These are phyloP conservation scores for Solanum hybrid DNA, from an alignment of 305 asterid species.

Conservation along the genomic window DNA sequence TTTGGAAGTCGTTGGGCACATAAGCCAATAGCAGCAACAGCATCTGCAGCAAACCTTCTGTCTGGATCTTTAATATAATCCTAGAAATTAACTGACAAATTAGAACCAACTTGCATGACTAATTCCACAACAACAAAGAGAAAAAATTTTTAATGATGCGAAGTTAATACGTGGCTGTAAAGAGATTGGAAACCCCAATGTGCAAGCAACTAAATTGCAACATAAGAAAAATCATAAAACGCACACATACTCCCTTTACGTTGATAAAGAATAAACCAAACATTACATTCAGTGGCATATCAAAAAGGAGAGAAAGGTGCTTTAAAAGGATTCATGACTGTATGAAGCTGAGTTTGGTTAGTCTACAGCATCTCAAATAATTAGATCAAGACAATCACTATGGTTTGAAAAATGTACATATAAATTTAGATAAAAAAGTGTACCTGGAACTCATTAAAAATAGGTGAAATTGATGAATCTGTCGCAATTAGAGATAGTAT, in stretches of 20 bases:
- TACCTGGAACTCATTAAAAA: constrained; percentile 96
- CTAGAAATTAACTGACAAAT: constrained; percentile 32
- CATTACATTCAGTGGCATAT: neutral
- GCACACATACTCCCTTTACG: neutral
- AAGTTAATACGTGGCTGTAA: neutral
- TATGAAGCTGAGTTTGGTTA: neutral
- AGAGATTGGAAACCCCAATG: neutral
- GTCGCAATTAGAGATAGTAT: constrained; percentile 80
- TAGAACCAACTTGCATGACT: constrained; percentile 18
- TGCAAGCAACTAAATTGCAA: neutral
- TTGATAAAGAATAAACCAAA: neutral
- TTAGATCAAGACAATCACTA: neutral
- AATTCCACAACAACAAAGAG: constrained; percentile 9
- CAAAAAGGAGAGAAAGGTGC: neutral
- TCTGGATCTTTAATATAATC: constrained; percentile 94
- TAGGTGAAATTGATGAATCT: constrained; percentile 54
- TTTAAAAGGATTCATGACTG: neutral
- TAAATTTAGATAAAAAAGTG: neutral
- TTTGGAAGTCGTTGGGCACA: constrained; percentile 72
- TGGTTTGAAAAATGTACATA: neutral
- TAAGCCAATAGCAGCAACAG: constrained; percentile 86
- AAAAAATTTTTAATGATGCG: neutral
- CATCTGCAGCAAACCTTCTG: constrained; percentile 88
- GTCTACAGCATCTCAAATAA: neutral
- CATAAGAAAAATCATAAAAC: neutral